Evolutionary conservation across 345 rosid species (phyloP).

Genomic region (Hevea brasiliensis): DNA sequence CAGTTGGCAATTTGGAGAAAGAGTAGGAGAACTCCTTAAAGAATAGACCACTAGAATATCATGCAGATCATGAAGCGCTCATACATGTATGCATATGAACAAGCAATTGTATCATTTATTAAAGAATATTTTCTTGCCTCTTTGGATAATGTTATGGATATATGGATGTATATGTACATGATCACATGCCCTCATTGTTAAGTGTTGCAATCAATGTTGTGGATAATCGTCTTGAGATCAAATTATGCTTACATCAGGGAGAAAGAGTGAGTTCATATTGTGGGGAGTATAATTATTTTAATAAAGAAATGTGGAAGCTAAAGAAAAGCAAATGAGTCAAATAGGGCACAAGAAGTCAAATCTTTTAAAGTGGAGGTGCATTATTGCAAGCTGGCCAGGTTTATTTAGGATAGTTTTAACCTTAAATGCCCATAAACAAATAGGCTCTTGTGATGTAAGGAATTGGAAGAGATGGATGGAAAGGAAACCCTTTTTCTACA

Average conservation of each 20-base stretch:
- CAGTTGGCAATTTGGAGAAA: conserved; percentile 34
- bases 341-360: conserved; percentile 49
- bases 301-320: conserved; percentile 35
- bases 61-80: conserved; percentile 29
- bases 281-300: conserved; percentile 60
- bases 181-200: conserved; percentile 11
- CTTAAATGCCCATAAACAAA: conserved; percentile 26
- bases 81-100: conserved; percentile 18
- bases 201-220: conserved; percentile 26
- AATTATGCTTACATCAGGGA: conserved; percentile 54
- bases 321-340: conserved; percentile 25
- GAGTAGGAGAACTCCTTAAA: conserved; percentile 12
- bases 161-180: conserved; percentile 24
- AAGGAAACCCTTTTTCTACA: conserved; percentile 23
- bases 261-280: conserved; percentile 31
- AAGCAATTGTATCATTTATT: conserved; percentile 1
- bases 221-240: conserved; percentile 54
- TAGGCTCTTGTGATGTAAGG: conserved; percentile 29
- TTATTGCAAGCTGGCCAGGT: conserved; percentile 22
- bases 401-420: conserved; percentile 15
- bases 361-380: conserved; percentile 37
- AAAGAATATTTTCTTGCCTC: conserved; percentile 11
- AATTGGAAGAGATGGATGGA: conserved; percentile 29
- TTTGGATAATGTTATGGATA: conserved; percentile 17
- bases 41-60: conserved; percentile 26